These are phyloP conservation scores for Moringa oleifera DNA, from an alignment of 345 rosid species.

Conservation along the genomic window DNA sequence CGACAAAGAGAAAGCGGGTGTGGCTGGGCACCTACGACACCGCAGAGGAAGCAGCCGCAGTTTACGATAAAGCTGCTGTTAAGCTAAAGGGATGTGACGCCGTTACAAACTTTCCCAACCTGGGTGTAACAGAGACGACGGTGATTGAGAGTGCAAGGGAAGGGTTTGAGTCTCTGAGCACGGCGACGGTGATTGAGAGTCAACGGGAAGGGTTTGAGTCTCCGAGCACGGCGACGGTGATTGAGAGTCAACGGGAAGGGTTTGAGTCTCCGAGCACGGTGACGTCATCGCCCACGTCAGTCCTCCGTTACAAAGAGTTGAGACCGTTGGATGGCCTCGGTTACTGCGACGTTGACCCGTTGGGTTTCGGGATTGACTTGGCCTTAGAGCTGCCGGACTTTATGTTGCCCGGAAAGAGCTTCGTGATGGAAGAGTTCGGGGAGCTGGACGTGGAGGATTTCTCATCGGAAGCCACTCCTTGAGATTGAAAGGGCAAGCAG, in stretches of 20 bases:
- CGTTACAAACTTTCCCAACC: conserved; percentile 40
- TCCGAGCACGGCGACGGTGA: neutral
- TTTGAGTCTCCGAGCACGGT: conserved; percentile 1
- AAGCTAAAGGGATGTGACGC: conserved; percentile 44
- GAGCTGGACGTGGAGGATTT: conserved; percentile 30
- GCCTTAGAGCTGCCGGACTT: conserved; percentile 14
- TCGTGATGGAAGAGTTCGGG: conserved; percentile 14
- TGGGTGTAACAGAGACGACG: conserved; percentile 12
- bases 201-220: conserved; percentile 6
- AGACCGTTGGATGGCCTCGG: conserved; percentile 11
- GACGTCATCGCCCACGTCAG: conserved; percentile 35
- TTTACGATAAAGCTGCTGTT: conserved; percentile 49
- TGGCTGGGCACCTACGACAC: conserved; percentile 56
- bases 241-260: conserved; percentile 2
- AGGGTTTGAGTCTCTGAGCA: neutral
- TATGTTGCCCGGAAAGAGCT: conserved; percentile 8
- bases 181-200: neutral
- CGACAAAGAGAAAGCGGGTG: conserved; percentile 27
- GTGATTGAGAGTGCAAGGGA: neutral
- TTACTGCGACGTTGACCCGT: conserved; percentile 19
- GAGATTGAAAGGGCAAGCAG: no score
- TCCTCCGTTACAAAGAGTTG: conserved; percentile 19
- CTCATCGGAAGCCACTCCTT: conserved; percentile 19
- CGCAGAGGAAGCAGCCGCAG: conserved; percentile 56
- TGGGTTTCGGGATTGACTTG: conserved; percentile 21